phyloP scores from a whole-genome alignment of 2,329 filamentous ascomycete species.

The Kalmusia sp. region DNA sequence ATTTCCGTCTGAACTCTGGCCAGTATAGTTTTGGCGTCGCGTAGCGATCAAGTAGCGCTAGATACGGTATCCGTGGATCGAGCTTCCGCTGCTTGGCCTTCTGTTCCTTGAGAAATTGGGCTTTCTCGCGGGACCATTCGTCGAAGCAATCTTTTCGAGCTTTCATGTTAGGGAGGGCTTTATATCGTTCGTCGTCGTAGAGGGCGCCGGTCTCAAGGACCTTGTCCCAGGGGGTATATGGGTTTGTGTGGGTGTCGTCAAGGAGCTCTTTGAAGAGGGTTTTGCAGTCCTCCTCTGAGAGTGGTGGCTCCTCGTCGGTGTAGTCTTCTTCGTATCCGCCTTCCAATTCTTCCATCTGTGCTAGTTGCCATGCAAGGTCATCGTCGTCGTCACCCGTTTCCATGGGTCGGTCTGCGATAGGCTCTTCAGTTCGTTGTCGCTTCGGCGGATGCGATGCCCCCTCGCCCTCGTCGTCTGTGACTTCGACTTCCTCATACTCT shows the following conservation, averaged over 20 bases:
- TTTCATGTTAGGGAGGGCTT: constrained; percentile 80
- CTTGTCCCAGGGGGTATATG: constrained; percentile 91
- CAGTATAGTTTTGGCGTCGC: constrained; percentile 94
- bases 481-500: constrained; percentile 80
- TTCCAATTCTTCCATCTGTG: constrained; percentile 84
- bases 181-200: constrained; percentile 86
- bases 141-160: constrained; percentile 82
- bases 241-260: constrained; percentile 80
- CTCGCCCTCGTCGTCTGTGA: constrained; percentile 64
- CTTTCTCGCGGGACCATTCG: constrained; percentile 80
- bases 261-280: constrained; percentile 86
- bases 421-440: constrained; percentile 57
- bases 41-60: constrained; percentile 79
- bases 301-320: constrained; percentile 73
- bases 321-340: constrained; percentile 74
- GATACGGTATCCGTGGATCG: constrained; percentile 83
- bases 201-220: constrained; percentile 82
- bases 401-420: constrained; percentile 57
- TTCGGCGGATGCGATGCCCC: constrained; percentile 59
- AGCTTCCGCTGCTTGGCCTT: constrained; percentile 79
- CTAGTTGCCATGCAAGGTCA: constrained; percentile 91
- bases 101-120: constrained; percentile 73
- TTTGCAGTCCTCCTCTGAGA: constrained; percentile 78
- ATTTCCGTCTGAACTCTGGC: constrained; percentile 95
- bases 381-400: constrained; percentile 96